Evolutionary conservation across 2,329 filamentous ascomycete species (phyloP).

Genomic region (Stemphylium lycopersici): DNA sequence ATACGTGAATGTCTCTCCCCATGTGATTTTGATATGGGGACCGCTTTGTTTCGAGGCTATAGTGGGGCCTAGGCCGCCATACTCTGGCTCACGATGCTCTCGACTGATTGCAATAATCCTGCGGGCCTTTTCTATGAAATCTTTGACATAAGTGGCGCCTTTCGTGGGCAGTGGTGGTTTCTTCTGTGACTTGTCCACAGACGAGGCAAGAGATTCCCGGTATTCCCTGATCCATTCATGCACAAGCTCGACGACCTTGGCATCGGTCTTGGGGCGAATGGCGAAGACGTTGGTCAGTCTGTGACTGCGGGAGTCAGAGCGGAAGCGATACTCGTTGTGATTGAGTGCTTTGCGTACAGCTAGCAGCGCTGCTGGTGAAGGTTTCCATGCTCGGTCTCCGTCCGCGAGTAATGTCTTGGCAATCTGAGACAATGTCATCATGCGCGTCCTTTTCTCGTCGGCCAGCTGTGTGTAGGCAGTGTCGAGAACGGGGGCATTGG

Average conservation of each 20-base stretch:
- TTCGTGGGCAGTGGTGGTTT: not conserved
- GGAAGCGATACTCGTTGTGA: slow-evolving; percentile 67
- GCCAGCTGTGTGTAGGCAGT: slow-evolving; percentile 57
- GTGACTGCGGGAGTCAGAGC: slow-evolving; percentile 57
- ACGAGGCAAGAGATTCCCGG: slow-evolving; percentile 54
- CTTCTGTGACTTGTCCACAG: slow-evolving; percentile 7
- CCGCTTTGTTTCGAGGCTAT: slow-evolving; percentile 22
- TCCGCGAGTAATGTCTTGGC: slow-evolving; percentile 50
- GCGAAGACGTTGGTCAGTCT: slow-evolving; percentile 66
- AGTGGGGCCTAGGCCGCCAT: slow-evolving; percentile 48
- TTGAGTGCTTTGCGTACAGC: slow-evolving; percentile 72
- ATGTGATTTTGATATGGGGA: slow-evolving; percentile 22
- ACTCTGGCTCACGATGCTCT: slow-evolving; percentile 40
- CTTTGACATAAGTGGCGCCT: slow-evolving; percentile 39
- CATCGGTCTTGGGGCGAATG: slow-evolving; percentile 63
- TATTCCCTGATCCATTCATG: slow-evolving; percentile 61
- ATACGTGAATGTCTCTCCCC: slow-evolving; percentile 53
- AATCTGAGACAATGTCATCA: slow-evolving; percentile 56
- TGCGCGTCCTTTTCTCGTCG: slow-evolving; percentile 51
- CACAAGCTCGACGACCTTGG: slow-evolving; percentile 59
- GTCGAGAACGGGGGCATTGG: slow-evolving; percentile 55
- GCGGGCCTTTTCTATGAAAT: slow-evolving; percentile 51
- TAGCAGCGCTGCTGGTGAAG: slow-evolving; percentile 62
- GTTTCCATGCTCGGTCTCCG: slow-evolving; percentile 28
- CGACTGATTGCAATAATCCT: slow-evolving; percentile 50